Percentiles rank a stretch among this genome's conserved stretches.
These are phyloP conservation scores for Globisporangium polare DNA, from an alignment of 352 stramenopile species.

Conservation along the genomic window DNA sequence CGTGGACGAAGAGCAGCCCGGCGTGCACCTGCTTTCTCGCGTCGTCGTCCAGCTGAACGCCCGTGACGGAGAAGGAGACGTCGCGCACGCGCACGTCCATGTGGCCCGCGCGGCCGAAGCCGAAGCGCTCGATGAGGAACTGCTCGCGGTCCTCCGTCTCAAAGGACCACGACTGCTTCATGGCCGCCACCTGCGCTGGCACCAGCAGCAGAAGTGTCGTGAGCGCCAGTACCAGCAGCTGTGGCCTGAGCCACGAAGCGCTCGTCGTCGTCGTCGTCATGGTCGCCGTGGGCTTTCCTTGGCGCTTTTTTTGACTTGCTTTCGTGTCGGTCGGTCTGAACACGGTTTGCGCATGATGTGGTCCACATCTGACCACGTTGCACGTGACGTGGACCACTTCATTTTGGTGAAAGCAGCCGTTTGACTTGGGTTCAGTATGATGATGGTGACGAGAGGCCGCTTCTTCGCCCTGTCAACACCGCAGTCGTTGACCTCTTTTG, in stretches of 20 bases:
- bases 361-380: too few relatives aligned
- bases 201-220: not conserved
- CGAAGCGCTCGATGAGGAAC: slow-evolving; percentile 91
- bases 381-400: too few relatives aligned
- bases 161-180: slow-evolving; percentile 83
- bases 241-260: not conserved
- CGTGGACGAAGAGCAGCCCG: slow-evolving; percentile 65
- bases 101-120: slow-evolving; percentile 58
- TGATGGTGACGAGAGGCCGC: too few relatives aligned
- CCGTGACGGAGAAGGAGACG: slow-evolving; percentile 27
- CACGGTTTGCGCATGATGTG: too few relatives aligned
- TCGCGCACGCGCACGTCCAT: slow-evolving; percentile 70
- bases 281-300: too few relatives aligned
- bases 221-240: not conserved
- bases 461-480: too few relatives aligned
- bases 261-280: not conserved
- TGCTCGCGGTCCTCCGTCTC: slow-evolving; percentile 58
- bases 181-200: slow-evolving; percentile 5
- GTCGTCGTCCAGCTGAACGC: not conserved
- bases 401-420: too few relatives aligned
- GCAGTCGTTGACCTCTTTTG: too few relatives aligned
- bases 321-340: too few relatives aligned
- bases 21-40: slow-evolving; percentile 22
- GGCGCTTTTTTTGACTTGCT: too few relatives aligned
- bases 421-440: too few relatives aligned